These are phyloP conservation scores for Purshia tridentata DNA, from an alignment of 306 rosid genomes.

Conservation along the genomic window DNA sequence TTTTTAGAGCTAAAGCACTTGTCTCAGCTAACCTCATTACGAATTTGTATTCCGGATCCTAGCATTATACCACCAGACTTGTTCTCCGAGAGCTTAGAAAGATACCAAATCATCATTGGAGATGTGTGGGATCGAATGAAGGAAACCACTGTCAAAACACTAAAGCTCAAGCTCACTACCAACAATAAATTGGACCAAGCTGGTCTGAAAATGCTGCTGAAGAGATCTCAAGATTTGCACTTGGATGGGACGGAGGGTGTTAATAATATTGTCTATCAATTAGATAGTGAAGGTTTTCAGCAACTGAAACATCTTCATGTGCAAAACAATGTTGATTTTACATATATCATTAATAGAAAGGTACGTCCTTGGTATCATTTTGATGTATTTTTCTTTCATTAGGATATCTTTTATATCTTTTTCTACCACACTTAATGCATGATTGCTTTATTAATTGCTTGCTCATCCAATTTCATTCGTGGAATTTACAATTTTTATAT, in stretches of 20 bases:
- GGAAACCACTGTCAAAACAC: not conserved
- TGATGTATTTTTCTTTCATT: no score
- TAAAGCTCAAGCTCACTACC: slow-evolving; percentile 27
- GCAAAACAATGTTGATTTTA: slow-evolving; percentile 30
- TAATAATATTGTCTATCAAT: slow-evolving; percentile 23
- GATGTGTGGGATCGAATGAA: not conserved
- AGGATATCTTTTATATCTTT: no score
- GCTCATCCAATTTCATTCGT: no score
- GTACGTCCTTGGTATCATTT: not conserved
- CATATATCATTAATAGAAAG: slow-evolving; percentile 15
- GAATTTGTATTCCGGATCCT: slow-evolving; percentile 24
- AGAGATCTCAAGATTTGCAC: slow-evolving; percentile 36
- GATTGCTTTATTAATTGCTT: no score
- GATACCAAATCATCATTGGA: slow-evolving; percentile 39
- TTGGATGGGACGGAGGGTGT: slow-evolving; percentile 37
- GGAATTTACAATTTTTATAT: no score
- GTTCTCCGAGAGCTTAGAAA: slow-evolving; percentile 19
- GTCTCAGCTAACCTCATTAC: slow-evolving; percentile 23
- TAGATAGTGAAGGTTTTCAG: slow-evolving; percentile 35
- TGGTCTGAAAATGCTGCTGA: slow-evolving; percentile 31
- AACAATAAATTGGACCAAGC: slow-evolving; percentile 20
- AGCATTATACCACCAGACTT: slow-evolving; percentile 19
- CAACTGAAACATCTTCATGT: slow-evolving; percentile 40
- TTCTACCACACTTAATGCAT: no score
- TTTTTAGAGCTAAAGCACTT: slow-evolving; percentile 34